Base-by-base conservation (phyloP, 768 basidiomycete species). In the Auriscalpium microsporum region DNA sequence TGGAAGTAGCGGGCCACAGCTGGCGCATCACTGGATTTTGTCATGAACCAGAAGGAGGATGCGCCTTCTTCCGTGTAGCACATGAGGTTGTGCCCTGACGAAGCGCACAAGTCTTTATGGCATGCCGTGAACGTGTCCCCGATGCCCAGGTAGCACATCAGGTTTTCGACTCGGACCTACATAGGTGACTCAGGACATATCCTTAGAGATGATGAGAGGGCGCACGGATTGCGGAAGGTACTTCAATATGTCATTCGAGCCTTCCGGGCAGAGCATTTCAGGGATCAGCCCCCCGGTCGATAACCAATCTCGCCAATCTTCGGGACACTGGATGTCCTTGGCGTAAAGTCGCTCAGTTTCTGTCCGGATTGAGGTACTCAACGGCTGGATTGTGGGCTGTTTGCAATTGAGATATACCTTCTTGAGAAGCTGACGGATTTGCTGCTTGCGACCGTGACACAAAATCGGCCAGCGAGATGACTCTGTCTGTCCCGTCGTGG, bases 11-110 rank as follows among this genome's bases (percentile, higher is more conserved):
- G 66, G 0, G 80, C 72, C 5, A 79, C 86, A 10, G 63, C 68
- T 10, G 76, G 72, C 13, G 86, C 81, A 56, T 75, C 78, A 0
- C 79, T 74, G 28, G 80, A 75, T 56, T 76, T 72, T 2, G 90
- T 90, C 86, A 93, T 89, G 69, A 92, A 91, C 90, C 90, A 92
- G 64, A 83, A 88, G 1, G 89, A 84, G 1, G 83, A 85, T 0
- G 84, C 88, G 42, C 69, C 75, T 21, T 81, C 70, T 64, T 89
- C 86, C 0, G 90, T 80, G 65, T 86, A 86, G 63, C 84, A 85
- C 90, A 93, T 92, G 19, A 93, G 71, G 64, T 93, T 93, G 53
- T 92, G 90, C 10, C 90, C 90, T 7, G 86, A 84, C 4, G 88
- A 90, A 1, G 80, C 88, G 62, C 90, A 93, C 0, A 85, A 76